Evolutionary conservation across 1,139 yeast species (phyloP), one percentile per base, ranked within the genome.

Genomic region (Hemisphaericaspora lyxosophila): DNA sequence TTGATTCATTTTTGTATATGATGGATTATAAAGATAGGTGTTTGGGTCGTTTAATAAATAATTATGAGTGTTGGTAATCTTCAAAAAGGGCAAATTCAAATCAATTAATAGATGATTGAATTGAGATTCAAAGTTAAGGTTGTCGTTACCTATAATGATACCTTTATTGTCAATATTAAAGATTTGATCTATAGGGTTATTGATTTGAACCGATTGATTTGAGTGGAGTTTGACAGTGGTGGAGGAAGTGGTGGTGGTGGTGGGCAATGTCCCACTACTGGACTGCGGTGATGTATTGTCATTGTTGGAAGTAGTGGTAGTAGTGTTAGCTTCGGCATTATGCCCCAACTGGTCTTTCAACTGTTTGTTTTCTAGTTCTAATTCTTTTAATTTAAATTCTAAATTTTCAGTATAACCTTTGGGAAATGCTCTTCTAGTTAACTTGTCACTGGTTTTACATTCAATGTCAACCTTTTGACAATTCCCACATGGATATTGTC

Each of bases 341-440:
- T 17, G 20, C 3, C 47, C 53, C 29, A 36, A 38, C 26, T 51
- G 52, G 9, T 47, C 43, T 36, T 64, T 54, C 33, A 79, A 54
- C 39, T 58, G 53, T 38, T 64, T 57, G 46, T 78, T 75, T 47
- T 81, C 87, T 12, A 78, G 75, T 52, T 84, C 89, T 39, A 84
- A 59, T 19, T 71, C 72, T 31, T 77, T 72, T 28, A 85, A 66
- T 50, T 77, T 79, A 39, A 69, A 71, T 53, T 85, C 94, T 44
- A 85, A 61, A 51, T 80, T 80, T 56, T 82, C 87, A 0, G 94
- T 85, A 51, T 85, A 83, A 0, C 89, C 88, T 51, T 80, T 80
- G 2, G 89, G 88, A 45, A 82, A 80, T 1, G 88, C 85, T 42
- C 88, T 67, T 55, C 94, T 67, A 0, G 88, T 80, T 26, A 84